Percentiles rank a stretch among this genome's conserved stretches.
phyloP scores from a whole-genome alignment of 768 basidiomycete genomes.

The Dioszegia hungarica region DNA sequence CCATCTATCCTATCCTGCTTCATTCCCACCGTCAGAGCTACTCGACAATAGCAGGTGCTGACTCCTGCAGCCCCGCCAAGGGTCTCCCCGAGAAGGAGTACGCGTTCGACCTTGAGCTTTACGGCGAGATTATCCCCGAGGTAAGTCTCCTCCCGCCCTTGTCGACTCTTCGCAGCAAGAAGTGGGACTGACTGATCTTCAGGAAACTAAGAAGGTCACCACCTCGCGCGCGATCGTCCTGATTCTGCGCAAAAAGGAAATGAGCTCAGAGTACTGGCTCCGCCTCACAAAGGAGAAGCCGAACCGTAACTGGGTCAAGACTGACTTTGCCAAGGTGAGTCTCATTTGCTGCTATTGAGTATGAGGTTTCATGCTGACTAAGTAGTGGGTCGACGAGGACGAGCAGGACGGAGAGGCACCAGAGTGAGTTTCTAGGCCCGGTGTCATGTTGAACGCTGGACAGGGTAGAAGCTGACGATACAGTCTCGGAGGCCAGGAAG shows the following conservation, averaged over 20 bases:
- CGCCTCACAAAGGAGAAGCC: slow-evolving; percentile 83
- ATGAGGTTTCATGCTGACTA: background rate
- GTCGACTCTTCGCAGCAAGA: too few relatives aligned
- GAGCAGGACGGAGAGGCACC: slow-evolving; percentile 70
- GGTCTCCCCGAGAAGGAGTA: slow-evolving; percentile 60
- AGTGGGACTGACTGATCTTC: too few relatives aligned
- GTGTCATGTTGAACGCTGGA: background rate
- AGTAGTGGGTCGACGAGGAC: slow-evolving; percentile 87
- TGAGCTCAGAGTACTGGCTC: slow-evolving; percentile 78
- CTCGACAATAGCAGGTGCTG: background rate
- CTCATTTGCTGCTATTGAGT: background rate
- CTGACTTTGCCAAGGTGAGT: slow-evolving; percentile 71
- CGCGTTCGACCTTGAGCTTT: slow-evolving; percentile 72
- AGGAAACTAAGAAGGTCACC: slow-evolving; percentile 61
- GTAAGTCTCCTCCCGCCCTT: slow-evolving; percentile 50
- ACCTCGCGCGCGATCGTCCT: slow-evolving; percentile 64
- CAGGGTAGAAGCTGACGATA: background rate
- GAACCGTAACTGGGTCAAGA: slow-evolving; percentile 78
- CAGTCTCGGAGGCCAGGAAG: slow-evolving; percentile 8
- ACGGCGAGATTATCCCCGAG: slow-evolving; percentile 68
- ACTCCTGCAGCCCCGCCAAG: slow-evolving; percentile 42
- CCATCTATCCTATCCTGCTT: too few relatives aligned
- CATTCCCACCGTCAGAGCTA: too few relatives aligned
- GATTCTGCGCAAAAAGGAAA: slow-evolving; percentile 74
- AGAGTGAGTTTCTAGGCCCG: slow-evolving; percentile 30